A percentile compares a stretch with the other conserved stretches of the same genome.
Evolutionary conservation across 1,139 yeast genomes (phyloP).

Genomic region (Groenewaldozyma sp.): DNA sequence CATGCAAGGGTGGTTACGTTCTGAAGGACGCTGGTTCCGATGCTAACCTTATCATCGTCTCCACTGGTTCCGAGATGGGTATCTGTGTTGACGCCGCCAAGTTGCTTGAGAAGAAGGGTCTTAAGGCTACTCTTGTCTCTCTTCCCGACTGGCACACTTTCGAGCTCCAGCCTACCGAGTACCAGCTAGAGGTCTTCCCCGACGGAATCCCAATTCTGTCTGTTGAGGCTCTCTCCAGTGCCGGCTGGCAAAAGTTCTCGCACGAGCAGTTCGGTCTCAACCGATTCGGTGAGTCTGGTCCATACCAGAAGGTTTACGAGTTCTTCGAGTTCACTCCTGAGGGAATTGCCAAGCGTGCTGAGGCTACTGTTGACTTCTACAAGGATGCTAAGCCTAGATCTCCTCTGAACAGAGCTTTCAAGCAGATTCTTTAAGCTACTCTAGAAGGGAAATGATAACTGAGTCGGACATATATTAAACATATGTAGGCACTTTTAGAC

Average conservation of each 20-base stretch:
- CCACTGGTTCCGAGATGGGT: slow-evolving; percentile 95
- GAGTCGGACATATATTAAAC: neutral
- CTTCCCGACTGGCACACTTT: slow-evolving; percentile 90
- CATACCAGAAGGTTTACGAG: slow-evolving; percentile 75
- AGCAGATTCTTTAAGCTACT: slow-evolving; percentile 10
- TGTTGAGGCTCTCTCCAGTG: slow-evolving; percentile 86
- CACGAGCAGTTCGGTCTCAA: slow-evolving; percentile 95
- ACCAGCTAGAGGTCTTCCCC: slow-evolving; percentile 81
- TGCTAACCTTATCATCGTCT: slow-evolving; percentile 72
- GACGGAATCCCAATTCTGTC: slow-evolving; percentile 91
- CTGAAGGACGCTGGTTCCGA: slow-evolving; percentile 40
- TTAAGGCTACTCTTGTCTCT: slow-evolving; percentile 77
- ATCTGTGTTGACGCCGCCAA: slow-evolving; percentile 76
- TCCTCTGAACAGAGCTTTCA: slow-evolving; percentile 73
- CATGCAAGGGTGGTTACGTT: slow-evolving; percentile 92
- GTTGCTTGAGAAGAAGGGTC: slow-evolving; percentile 55
- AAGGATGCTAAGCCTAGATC: slow-evolving; percentile 64
- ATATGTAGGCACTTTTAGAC: no score
- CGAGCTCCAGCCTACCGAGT: slow-evolving; percentile 71
- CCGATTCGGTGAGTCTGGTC: slow-evolving; percentile 97
- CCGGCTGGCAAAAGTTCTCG: slow-evolving; percentile 92
- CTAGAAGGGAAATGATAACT: slow-evolving; percentile 1
- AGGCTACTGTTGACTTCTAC: slow-evolving; percentile 73
- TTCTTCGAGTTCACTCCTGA: slow-evolving; percentile 87
- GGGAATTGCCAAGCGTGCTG: slow-evolving; percentile 83